These are phyloP conservation scores for Microstegium vimineum DNA, from an alignment of 176 grass and related monocot genomes.

Conservation along the genomic window DNA sequence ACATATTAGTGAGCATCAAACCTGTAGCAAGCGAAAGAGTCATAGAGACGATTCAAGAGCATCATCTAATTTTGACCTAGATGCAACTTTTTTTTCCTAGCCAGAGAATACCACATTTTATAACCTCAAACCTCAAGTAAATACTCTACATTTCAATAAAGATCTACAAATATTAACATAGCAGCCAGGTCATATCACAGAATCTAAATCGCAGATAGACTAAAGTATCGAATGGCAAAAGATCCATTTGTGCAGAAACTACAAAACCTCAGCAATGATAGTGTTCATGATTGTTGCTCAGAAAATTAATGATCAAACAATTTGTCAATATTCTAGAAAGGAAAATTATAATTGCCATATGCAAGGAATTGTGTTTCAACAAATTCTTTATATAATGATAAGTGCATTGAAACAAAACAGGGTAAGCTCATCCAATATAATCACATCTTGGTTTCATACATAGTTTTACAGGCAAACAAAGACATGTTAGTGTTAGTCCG, in stretches of 20 bases:
- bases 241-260: background rate
- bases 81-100: background rate
- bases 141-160: no score
- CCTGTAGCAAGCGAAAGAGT: background rate
- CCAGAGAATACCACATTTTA: background rate
- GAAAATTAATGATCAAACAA: background rate
- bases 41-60: background rate
- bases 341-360: background rate
- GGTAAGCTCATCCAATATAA: background rate
- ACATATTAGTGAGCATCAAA: slow-evolving; percentile 34
- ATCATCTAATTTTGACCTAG: background rate
- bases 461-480: background rate
- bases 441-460: background rate
- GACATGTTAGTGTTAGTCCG: background rate
- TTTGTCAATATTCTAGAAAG: background rate
- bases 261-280: background rate
- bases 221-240: background rate
- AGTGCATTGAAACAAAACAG: background rate
- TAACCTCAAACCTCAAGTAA: background rate
- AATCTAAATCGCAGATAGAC: background rate
- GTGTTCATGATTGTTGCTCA: background rate
- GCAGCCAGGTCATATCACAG: background rate
- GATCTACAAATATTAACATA: background rate
- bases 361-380: background rate
- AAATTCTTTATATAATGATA: background rate